Evolutionary conservation across 257 asterid genomes (phyloP).

Genomic region (Rubia yunnanensis): DNA sequence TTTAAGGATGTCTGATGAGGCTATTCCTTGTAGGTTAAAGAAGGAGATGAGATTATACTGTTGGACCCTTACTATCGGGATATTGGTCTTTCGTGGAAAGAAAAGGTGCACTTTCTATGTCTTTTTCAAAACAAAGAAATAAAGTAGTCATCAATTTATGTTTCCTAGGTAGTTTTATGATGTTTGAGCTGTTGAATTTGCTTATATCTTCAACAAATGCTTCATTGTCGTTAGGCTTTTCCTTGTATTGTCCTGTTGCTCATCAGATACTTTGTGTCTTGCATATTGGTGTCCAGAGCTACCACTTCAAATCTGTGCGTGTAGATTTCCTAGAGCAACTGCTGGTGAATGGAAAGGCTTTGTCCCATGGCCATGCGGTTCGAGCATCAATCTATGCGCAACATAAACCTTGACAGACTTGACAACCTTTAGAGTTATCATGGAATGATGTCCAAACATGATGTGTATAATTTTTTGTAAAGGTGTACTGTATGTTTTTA

Average conservation of each 20-base stretch:
- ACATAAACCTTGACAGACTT: conserved; percentile 66
- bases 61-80: conserved; percentile 60
- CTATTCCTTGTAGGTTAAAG: conserved; percentile 51
- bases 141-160: background rate
- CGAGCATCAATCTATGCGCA: conserved; percentile 67
- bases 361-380: conserved; percentile 43
- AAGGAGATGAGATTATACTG: conserved; percentile 67
- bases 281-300: conserved; percentile 36
- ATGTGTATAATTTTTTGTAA: background rate
- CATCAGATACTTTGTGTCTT: conserved; percentile 1
- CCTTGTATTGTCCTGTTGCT: background rate
- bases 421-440: conserved; percentile 9
- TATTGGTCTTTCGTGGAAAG: conserved; percentile 72
- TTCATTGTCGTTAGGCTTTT: background rate
- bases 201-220: background rate
- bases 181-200: background rate
- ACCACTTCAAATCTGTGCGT: conserved; percentile 76
- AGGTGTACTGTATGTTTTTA: background rate
- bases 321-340: conserved; percentile 81
- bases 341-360: conserved; percentile 67
- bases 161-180: background rate
- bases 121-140: conserved; percentile 1
- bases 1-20: background rate
- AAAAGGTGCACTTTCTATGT: conserved; percentile 41
- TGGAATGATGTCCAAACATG: background rate